Base-by-base conservation (phyloP, 2,329 filamentous ascomycete species). In the Colletotrichum navitas region DNA sequence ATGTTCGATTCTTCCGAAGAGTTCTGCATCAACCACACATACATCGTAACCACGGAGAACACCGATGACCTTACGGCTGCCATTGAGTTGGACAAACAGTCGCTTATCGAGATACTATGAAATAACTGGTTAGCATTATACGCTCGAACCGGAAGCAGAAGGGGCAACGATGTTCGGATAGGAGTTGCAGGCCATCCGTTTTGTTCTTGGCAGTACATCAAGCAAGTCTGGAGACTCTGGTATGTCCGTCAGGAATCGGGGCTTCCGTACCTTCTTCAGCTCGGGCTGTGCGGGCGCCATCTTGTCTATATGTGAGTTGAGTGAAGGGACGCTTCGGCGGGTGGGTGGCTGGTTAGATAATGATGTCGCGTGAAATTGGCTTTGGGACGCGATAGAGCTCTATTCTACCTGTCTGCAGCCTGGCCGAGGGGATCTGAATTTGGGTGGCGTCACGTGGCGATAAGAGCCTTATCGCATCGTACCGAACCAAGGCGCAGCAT, bases 231-330 rank as follows among this genome's bases (percentile, higher is more conserved):
- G 66, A 64, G 59, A 70, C 52, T 72, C 59, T 39, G 64, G 64
- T 39, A 66, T 71, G 54, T 69, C 55, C 36, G 74, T 68, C 60
- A 63, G 64, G 43, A 56, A 80, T 80, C 71, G n/a, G 36, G 65
- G 29, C 11, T 54, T 54, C 24, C 76, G 34, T 84, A 97, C 96
- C 91, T 98, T 99, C 86, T 98, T 99, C 74, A 99, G 90, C 87
- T 99, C 97, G 78, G 96, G 96, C 85, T 98, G 96, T 82, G 96
- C 95, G 91, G 97, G 95, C 85, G 96, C 94, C 96, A 99, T 99
- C 76, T 87, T 93, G 85, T 74, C 60, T 56, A 60, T 21, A 47
- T 41, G 21, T 21, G n/a, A 3, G 24, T 54, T 8, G 29, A 29
- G 34, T 49, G 3, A 24, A 39, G 39, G 34, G 39, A 11, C 32